Evolutionary conservation across 768 basidiomycete species (phyloP).

Genomic region (Gautieria morchelliformis): DNA sequence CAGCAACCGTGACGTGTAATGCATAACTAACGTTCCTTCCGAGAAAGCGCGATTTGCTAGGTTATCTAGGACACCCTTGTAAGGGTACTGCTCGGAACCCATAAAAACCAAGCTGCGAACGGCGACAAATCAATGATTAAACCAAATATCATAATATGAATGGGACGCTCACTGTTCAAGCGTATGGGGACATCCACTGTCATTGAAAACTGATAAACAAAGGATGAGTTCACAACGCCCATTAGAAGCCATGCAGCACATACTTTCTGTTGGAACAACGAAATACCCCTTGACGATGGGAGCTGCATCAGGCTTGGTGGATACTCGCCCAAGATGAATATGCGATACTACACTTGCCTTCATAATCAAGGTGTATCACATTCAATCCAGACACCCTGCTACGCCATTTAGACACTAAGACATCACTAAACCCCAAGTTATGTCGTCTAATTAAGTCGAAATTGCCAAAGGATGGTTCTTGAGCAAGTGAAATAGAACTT

Average conservation of each 20-base stretch:
- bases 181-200: conserved; percentile 92
- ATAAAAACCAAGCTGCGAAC: conserved; percentile 73
- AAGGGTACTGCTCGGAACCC: conserved; percentile 91
- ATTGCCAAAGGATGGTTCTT: conserved; percentile 44
- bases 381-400: conserved; percentile 82
- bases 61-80: conserved; percentile 92
- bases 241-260: conserved; percentile 17
- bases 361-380: conserved; percentile 85
- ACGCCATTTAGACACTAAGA: conserved; percentile 80
- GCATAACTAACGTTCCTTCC: conserved; percentile 46
- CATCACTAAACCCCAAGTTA: conserved; percentile 71
- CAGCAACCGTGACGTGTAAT: not conserved
- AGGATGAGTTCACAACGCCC: not conserved
- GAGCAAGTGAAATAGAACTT: not conserved
- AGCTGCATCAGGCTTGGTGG: conserved; percentile 31
- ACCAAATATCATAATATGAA: not conserved
- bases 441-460: conserved; percentile 76
- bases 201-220: conserved; percentile 66
- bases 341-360: conserved; percentile 42
- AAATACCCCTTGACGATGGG: conserved; percentile 90
- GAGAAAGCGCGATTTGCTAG: conserved; percentile 92
- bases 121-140: not conserved
- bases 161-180: conserved; percentile 76
- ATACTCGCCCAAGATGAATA: conserved; percentile 6
- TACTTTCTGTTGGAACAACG: conserved; percentile 84